Evolutionary conservation across 371 early-diverging fungal species (phyloP).

Genomic region (Gilbertella persicaria): DNA sequence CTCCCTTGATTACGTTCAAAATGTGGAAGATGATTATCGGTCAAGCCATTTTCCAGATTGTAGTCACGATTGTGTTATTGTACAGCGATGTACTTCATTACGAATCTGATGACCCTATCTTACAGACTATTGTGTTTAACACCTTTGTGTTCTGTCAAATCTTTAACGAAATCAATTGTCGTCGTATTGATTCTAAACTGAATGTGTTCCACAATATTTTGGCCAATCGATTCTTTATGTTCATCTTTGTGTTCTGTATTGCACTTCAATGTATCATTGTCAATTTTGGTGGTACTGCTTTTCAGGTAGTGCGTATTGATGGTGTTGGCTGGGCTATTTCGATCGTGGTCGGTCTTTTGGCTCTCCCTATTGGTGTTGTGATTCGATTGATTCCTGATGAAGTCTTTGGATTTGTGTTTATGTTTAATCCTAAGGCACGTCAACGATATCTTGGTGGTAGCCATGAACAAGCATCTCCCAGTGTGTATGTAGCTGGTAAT

Average conservation of each 20-base stretch:
- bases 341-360: conserved; percentile 58
- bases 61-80: conserved; percentile 51
- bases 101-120: conserved; percentile 28
- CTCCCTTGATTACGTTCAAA: conserved; percentile 60
- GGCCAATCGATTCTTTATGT: conserved; percentile 56
- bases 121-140: conserved; percentile 74
- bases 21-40: conserved; percentile 76
- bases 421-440: conserved; percentile 29
- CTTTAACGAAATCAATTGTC: conserved; percentile 76
- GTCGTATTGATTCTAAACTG: conserved; percentile 59
- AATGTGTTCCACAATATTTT: conserved; percentile 59
- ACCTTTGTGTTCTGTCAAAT: conserved; percentile 82
- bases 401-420: conserved; percentile 32
- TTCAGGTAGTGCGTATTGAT: conserved; percentile 46
- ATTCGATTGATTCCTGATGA: conserved; percentile 66
- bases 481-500: conserved; percentile 35
- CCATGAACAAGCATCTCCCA: conserved; percentile 11
- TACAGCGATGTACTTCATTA: conserved; percentile 44
- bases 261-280: conserved; percentile 59
- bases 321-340: conserved; percentile 68
- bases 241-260: conserved; percentile 55
- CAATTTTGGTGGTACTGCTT: conserved; percentile 59
- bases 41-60: conserved; percentile 60
- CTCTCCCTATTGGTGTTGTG: conserved; percentile 69
- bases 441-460: conserved; percentile 27